These are phyloP conservation scores for Rhizophagus sp. DNA, from an alignment of 192 early-diverging fungal genomes.

Conservation along the genomic window DNA sequence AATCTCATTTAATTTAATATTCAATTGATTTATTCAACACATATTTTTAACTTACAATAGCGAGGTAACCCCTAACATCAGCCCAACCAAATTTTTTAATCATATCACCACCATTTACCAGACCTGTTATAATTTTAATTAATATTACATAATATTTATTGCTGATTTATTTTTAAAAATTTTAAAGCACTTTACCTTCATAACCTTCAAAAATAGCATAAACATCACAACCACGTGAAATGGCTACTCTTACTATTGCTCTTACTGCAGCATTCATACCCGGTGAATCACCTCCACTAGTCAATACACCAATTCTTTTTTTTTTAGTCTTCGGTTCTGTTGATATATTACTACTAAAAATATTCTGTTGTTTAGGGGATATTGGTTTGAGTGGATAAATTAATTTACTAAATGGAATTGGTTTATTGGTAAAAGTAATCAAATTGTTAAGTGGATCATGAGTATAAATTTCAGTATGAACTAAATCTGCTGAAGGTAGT, in stretches of 20 bases:
- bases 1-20: not conserved
- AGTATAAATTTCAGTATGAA: slow-evolving; percentile 46
- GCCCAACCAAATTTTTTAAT: slow-evolving; percentile 86
- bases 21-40: too few relatives aligned
- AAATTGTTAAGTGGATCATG: slow-evolving; percentile 85
- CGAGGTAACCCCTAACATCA: slow-evolving; percentile 86
- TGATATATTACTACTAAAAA: slow-evolving; percentile 7
- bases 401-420: slow-evolving; percentile 48
- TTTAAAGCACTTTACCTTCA: slow-evolving; percentile 55
- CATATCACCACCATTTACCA: slow-evolving; percentile 90
- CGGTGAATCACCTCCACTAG: slow-evolving; percentile 93
- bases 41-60: slow-evolving; percentile 49
- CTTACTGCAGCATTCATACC: slow-evolving; percentile 98
- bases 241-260: slow-evolving; percentile 84
- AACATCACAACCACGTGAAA: slow-evolving; percentile 78
- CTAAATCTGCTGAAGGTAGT: not conserved
- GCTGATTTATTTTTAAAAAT: not conserved
- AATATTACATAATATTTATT: not conserved
- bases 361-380: not conserved
- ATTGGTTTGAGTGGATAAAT: slow-evolving; percentile 24
- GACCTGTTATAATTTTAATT: slow-evolving; percentile 51
- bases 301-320: slow-evolving; percentile 91
- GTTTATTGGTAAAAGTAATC: slow-evolving; percentile 66
- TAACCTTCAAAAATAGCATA: slow-evolving; percentile 96
- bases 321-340: not conserved